Evolutionary conservation across 176 grass and related monocot genomes (phyloP).

Genomic region (Aegilops bicornis): DNA sequence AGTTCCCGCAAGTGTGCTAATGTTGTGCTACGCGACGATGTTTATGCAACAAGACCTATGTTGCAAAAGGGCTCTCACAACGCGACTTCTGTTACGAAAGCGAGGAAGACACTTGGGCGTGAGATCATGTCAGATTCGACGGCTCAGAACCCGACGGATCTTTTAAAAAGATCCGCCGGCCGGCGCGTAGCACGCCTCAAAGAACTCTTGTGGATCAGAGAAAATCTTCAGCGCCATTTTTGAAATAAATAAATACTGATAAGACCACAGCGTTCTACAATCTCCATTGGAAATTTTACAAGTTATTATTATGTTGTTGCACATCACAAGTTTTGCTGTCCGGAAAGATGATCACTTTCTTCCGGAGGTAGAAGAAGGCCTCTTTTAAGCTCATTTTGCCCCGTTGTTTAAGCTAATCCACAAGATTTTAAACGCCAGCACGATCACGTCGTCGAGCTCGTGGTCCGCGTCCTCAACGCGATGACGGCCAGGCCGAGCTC

Average conservation of each 20-base stretch:
- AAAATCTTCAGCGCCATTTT: conserved; percentile 17
- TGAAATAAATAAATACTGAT: conserved; percentile 25
- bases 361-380: neutral
- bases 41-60: too few species aligned
- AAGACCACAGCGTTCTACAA: neutral
- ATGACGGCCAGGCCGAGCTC: too few species aligned
- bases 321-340: neutral
- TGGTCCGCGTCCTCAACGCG: neutral
- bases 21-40: too few species aligned
- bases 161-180: too few species aligned
- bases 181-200: too few species aligned
- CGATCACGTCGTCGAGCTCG: neutral
- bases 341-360: neutral
- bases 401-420: neutral
- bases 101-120: too few species aligned
- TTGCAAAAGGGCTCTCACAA: too few species aligned
- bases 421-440: neutral
- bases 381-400: neutral
- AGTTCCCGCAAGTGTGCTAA: too few species aligned
- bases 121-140: too few species aligned
- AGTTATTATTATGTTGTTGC: neutral
- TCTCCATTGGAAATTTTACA: neutral
- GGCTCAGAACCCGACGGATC: too few species aligned
- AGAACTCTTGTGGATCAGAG: neutral
- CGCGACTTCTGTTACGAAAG: too few species aligned